Evolutionary conservation across 2,329 filamentous ascomycete species (phyloP), one percentile per base, ranked within the genome.

Genomic region (Pseudogymnoascus sp.): DNA sequence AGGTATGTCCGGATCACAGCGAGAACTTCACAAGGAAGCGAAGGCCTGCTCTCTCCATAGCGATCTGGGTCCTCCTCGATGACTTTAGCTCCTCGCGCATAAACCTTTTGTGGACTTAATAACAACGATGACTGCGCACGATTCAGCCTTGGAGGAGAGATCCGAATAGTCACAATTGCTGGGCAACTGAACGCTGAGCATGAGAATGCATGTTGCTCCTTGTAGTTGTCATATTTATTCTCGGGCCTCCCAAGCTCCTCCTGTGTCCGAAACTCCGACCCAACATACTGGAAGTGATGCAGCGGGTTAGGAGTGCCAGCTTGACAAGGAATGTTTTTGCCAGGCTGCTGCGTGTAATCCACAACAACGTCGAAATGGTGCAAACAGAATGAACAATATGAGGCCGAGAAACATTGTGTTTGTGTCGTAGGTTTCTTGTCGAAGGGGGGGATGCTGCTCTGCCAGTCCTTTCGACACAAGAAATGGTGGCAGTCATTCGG

Each of bases 351-450:
- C 11, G 75, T 76, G 67, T 82, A 84, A 64, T 82, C 79, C 36
- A 87, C 78, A 9, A 76, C 75, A 21, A 90, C 71, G 67, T 85
- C 80, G 46, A 88, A 75, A 73, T 90, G 87, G 69, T 80, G 79
- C 61, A 84, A 82, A 71, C 88, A 90, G 64, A 77, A 78, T 63
- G 78, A 75, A 73, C 88, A 90, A 67, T 85, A 80, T 3, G 85
- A 79, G 14, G 86, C 82, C 28, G 88, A 77, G 67, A 80, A 84
- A 71, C 83, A 85, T 56, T 78, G 71, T 2, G 79, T 78, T 5
- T 72, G 65, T 34, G 67, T 66, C 64, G 75, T 72, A 37, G 76
- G 72, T 34, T 73, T 69, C 31, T 74, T 71, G 63, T 80, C 78
- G 9, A 75, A 72, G 16, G 63, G 69, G 53, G 74, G 74, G 64